Base-by-base conservation (phyloP, 345 rosid species). In the Xanthoceras sorbifolium region DNA sequence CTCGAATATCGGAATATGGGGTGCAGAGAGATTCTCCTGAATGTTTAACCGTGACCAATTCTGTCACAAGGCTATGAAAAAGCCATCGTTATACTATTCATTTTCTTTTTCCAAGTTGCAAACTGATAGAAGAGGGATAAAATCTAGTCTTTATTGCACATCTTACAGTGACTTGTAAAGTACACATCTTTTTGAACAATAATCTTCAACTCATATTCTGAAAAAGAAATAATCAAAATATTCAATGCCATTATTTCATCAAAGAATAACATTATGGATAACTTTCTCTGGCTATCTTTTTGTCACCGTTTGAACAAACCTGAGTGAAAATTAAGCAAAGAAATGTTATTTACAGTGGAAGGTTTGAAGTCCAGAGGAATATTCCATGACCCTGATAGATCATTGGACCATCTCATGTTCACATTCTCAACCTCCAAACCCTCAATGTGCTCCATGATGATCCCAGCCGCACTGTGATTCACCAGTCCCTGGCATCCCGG, bases 401-500 rank as follows among this genome's bases (percentile, higher is more conserved):
- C 86, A 67, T 83, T 81, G 23, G 84, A 82, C 97, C 98, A 90
- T 79, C 83, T 92, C 90, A 92, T 80, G 78, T 84, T 85, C 66
- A 95, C 97, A 80, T 92, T 92, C 66, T 90, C 88, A 67, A 90
- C 65, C 76, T 90, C 88, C 75, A 95, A 79, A 18, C 98, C 98
- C 69, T 90, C 80, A 29, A 95, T 86, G 78, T 93, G 84, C 60
- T 95, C 99, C 99, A 93, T 92, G 67, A 92, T 90, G 75, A 96
- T 89, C 80, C 99, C 94, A 3, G 97, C 88, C n/a, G 86, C 75
- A 76, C 83, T 75, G 78, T 92, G 98, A 15, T 87, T 85, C 46
- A 92, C 92, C 0, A 95, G 87, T 60, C 97, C 99, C 82, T 76
- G 88, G 82, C 98, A 95, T 67, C 98, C 98, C 0, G 97, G 99